These are phyloP conservation scores for Protomyces arabidopsidicola DNA, from an alignment of 1,139 yeast species.

Conservation along the genomic window DNA sequence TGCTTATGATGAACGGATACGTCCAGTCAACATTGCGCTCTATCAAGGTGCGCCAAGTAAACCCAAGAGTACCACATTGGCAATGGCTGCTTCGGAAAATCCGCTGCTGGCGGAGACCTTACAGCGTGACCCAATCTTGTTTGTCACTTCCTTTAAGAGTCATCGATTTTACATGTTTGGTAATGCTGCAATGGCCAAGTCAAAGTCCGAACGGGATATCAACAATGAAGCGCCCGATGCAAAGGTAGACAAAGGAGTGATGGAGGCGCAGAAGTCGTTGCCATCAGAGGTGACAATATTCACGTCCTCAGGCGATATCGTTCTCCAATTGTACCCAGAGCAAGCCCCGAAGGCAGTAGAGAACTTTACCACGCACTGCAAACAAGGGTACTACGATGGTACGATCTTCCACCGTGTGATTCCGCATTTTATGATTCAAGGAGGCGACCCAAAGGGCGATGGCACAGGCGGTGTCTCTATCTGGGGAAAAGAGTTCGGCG, in stretches of 20 bases:
- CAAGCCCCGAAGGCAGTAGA: slow-evolving; percentile 47
- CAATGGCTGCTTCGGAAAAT: slow-evolving; percentile 44
- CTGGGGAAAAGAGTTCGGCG: slow-evolving; percentile 45
- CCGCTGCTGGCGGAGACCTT: slow-evolving; percentile 42
- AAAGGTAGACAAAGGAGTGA: slow-evolving; percentile 1
- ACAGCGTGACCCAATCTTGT: slow-evolving; percentile 40
- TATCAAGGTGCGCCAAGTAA: slow-evolving; percentile 39
- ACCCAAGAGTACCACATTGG: slow-evolving; percentile 38
- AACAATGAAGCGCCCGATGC: slow-evolving; percentile 34
- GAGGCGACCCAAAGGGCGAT: slow-evolving; percentile 51
- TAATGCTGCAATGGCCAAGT: slow-evolving; percentile 31
- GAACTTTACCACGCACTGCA: slow-evolving; percentile 45
- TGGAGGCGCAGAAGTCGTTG: not conserved
- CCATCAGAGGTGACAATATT: slow-evolving; percentile 40
- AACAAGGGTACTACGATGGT: slow-evolving; percentile 44
- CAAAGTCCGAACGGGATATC: slow-evolving; percentile 34
- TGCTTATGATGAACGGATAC: slow-evolving; percentile 41
- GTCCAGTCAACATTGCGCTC: slow-evolving; percentile 38
- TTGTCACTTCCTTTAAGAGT: slow-evolving; percentile 41
- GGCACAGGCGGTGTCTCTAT: slow-evolving; percentile 50
- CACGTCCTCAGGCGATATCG: slow-evolving; percentile 49
- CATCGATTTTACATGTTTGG: slow-evolving; percentile 43
- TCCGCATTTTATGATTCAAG: slow-evolving; percentile 51
- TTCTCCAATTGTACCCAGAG: slow-evolving; percentile 41
- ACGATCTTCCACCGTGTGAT: slow-evolving; percentile 49